Evolutionary conservation across 139 green algal genomes (phyloP).

Genomic region (Chlorella sp.): DNA sequence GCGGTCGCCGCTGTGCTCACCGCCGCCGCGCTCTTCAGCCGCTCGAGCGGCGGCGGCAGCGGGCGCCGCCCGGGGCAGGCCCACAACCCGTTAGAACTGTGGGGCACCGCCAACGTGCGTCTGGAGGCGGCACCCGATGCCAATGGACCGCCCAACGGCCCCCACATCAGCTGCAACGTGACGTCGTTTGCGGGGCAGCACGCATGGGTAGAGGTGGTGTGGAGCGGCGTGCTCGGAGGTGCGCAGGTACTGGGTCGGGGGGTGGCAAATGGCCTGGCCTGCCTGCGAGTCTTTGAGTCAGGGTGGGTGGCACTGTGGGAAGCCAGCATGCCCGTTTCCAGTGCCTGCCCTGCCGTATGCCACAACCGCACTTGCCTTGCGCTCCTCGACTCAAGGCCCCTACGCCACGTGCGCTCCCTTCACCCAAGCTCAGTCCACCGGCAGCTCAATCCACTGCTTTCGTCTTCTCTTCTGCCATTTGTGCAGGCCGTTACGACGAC

Average conservation of each 20-base stretch:
- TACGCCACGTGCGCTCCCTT: background rate
- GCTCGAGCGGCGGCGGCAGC: background rate
- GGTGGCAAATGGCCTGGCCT: too few species aligned
- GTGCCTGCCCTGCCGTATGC: too few species aligned
- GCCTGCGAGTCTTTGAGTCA: too few species aligned
- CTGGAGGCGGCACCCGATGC: background rate
- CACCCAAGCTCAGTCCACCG: background rate
- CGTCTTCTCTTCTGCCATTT: background rate
- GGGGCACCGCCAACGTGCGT: background rate
- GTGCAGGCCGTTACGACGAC: conserved; percentile 34
- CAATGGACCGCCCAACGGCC: background rate
- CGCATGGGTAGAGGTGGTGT: conserved; percentile 23
- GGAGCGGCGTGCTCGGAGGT: conserved; percentile 13
- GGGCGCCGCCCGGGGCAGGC: background rate
- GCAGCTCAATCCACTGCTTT: background rate
- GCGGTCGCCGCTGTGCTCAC: background rate
- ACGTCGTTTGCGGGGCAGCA: background rate
- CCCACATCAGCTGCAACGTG: conserved; percentile 13
- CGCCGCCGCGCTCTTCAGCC: background rate
- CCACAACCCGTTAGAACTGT: conserved; percentile 29
- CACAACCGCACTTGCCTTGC: too few species aligned
- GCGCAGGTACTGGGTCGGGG: too few species aligned
- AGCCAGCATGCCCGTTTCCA: too few species aligned
- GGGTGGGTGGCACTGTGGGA: too few species aligned
- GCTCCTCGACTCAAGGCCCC: background rate